Evolutionary conservation across 2,329 filamentous ascomycete genomes (phyloP), one percentile per base, ranked within the genome.

Genomic region (Exophiala bonariae): DNA sequence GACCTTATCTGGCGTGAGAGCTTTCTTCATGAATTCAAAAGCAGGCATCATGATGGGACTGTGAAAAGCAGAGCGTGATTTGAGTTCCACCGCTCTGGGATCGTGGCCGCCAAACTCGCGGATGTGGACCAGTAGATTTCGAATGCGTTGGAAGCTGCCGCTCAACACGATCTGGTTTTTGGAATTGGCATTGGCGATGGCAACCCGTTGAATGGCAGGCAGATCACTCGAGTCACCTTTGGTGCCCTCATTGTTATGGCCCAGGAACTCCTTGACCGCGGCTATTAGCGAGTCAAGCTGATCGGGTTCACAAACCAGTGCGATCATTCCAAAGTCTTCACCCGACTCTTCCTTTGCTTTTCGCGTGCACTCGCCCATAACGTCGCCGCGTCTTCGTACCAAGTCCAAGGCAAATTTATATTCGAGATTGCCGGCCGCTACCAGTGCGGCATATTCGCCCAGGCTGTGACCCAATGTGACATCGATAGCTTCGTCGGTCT

Each of bases 141-240:
- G 84, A 66, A 96, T 96, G 58, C 83, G 79, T 60, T 85, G 84
- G 43, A 96, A 85, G 67, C 84, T 92, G 28, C 92, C 92, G 63
- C 87, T 93, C 42, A 97, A 76, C 41, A 96, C 92, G 60, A 97
- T 95, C 71, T 97, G 92, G 65, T 96, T 96, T 72, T 90, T 93
- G 66, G 85, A 89, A 72, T 97, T 97, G 70, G 95, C 83, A 68
- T 97, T 96, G 50, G 90, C 92, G 59, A 97, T 90, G 57, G 86
- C 75, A 41, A 96, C 91, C 67, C 95, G 87, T 63, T 93, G 81
- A 44, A 95, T 89, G 3, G 89, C 82, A 14, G 87, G 86, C 22
- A 83, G 70, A 55, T 83, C 75, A 50, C 78, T 79, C 58, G 80
- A 83, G 64, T 90, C 86, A 44, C 79, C 78, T 62, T 85, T 86